phyloP scores from a whole-genome alignment of 768 basidiomycete species.

The Pleurotus cornucopiae region DNA sequence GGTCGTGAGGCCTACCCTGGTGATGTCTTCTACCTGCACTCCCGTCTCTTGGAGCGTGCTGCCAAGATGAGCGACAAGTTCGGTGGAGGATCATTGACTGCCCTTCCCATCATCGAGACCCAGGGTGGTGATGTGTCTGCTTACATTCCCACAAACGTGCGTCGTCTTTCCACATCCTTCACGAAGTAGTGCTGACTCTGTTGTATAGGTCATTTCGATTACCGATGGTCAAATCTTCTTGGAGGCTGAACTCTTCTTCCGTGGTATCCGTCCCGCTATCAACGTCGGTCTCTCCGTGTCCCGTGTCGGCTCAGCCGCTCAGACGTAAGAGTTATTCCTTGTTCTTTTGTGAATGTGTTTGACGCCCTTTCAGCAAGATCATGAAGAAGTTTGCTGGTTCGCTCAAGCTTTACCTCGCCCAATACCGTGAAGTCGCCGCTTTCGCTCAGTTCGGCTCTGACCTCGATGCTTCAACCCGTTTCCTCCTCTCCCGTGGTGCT shows the following conservation, averaged over 20 bases:
- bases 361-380: conserved; percentile 61
- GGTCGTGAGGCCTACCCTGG: conserved; percentile 99
- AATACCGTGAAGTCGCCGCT: conserved; percentile 99
- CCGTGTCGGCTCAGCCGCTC: conserved; percentile 99
- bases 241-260: conserved; percentile 99
- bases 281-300: conserved; percentile 99
- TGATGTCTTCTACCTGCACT: conserved; percentile 99
- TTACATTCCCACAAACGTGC: conserved; percentile 91
- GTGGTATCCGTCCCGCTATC: conserved; percentile 99
- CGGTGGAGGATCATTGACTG: conserved; percentile 97
- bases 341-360: not conserved
- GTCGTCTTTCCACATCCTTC: conserved; percentile 18
- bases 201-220: conserved; percentile 90
- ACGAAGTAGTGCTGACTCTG: not conserved
- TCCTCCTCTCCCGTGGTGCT: conserved; percentile 96
- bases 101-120: conserved; percentile 99
- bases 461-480: conserved; percentile 98
- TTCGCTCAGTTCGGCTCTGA: conserved; percentile 99
- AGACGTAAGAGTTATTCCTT: conserved; percentile 68
- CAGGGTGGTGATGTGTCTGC: conserved; percentile 99
- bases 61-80: conserved; percentile 99
- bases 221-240: conserved; percentile 99
- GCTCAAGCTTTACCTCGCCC: conserved; percentile 98
- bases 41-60: conserved; percentile 98
- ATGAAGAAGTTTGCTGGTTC: conserved; percentile 99